A percentile compares a stretch with the other conserved stretches of the same genome.
Conservation (phyloP, 1,284 basidiomycete species). For the Irpex lacteus region DNA sequence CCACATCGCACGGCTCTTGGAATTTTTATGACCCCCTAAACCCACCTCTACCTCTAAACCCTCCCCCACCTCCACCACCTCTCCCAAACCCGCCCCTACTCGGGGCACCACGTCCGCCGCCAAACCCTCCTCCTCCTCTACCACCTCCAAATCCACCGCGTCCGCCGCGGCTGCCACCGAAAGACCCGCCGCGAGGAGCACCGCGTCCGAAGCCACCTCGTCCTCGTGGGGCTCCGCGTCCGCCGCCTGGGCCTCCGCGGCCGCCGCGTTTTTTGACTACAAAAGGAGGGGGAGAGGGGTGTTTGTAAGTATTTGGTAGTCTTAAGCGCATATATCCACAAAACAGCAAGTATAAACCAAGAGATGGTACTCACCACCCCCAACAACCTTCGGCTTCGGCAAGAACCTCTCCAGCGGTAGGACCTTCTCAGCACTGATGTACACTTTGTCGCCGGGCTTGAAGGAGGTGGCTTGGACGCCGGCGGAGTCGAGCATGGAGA, state of each 20-base stretch:
- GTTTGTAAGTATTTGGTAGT: neutral
- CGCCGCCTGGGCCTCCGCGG: slow-evolving; percentile 9
- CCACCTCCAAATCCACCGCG: slow-evolving; percentile 38
- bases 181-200: slow-evolving; percentile 43
- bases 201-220: slow-evolving; percentile 27
- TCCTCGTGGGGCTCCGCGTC: slow-evolving; percentile 7
- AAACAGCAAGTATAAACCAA: too few species aligned
- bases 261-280: slow-evolving; percentile 22
- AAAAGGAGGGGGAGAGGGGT: slow-evolving; percentile 26
- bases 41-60: slow-evolving; percentile 30
- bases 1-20: too few species aligned
- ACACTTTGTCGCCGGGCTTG: slow-evolving; percentile 98
- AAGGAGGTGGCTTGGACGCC: slow-evolving; percentile 97
- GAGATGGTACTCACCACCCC: slow-evolving; percentile 44
- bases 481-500: slow-evolving; percentile 83
- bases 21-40: slow-evolving; percentile 44
- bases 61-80: slow-evolving; percentile 38
- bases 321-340: slow-evolving; percentile 9
- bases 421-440: slow-evolving; percentile 94
- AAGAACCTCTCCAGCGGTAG: slow-evolving; percentile 96
- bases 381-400: slow-evolving; percentile 89
- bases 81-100: slow-evolving; percentile 35
- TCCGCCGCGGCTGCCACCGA: slow-evolving; percentile 45
- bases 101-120: slow-evolving; percentile 32
- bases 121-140: slow-evolving; percentile 36